Evolutionary conservation across 345 rosid genomes (phyloP).

Genomic region (Murraya koenigii): DNA sequence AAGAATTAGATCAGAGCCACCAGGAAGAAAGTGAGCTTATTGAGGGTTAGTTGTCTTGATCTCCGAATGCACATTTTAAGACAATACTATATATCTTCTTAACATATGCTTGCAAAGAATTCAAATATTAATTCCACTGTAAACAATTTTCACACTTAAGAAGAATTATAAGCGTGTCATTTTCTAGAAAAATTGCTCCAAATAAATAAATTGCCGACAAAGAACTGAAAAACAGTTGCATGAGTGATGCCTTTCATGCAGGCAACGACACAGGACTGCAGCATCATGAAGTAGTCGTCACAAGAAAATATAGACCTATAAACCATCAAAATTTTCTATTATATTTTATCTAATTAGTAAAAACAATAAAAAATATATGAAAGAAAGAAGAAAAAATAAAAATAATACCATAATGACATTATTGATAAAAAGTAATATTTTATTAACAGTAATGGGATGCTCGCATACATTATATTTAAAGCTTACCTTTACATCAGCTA

Average conservation of each 20-base stretch:
- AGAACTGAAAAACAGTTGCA: not conserved
- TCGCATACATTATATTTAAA: slow-evolving; percentile 1
- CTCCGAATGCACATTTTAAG: not conserved
- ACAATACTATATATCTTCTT: not conserved
- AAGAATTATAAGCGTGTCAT: not conserved
- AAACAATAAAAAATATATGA: not conserved
- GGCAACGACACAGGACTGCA: not conserved
- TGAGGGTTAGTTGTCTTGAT: not conserved
- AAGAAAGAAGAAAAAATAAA: not conserved
- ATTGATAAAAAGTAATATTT: not conserved
- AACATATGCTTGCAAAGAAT: not conserved
- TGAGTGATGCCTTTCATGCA: not conserved
- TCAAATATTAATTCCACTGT: not conserved
- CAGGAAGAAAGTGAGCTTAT: slow-evolving; percentile 1
- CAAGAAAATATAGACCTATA: not conserved
- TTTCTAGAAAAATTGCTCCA: not conserved
- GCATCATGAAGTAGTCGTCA: not conserved
- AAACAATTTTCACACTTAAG: not conserved
- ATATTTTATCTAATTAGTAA: not conserved
- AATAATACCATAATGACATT: not conserved
- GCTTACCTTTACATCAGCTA: slow-evolving; percentile 31
- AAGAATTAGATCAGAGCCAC: slow-evolving; percentile 15
- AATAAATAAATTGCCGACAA: not conserved
- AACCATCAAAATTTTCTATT: not conserved
- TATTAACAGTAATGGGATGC: not conserved